Base-by-base conservation (phyloP, 345 rosid genomes). In the Rubroshorea leprosula region DNA sequence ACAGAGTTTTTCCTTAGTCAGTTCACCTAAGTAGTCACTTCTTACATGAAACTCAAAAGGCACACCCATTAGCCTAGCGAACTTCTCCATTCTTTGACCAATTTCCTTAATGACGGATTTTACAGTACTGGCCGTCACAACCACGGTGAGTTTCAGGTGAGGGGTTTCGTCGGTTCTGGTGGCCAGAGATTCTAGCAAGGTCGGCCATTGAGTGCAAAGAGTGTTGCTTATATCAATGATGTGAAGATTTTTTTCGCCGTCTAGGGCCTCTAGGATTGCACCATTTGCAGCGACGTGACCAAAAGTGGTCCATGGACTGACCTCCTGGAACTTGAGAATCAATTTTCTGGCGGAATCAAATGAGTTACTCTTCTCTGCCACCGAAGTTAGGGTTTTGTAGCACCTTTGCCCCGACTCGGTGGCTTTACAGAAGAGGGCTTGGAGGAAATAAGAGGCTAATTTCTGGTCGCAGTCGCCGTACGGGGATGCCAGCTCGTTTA, bases 141-240 rank as follows among this genome's bases (percentile, higher is more conserved):
- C 82, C 4, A 83, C 80, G 0, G 94, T 86, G 71, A 86, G 87
- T 76, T 78, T 86, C 46, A 86, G 61, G n/a, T 48, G 76, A 0
- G 94, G 89, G 0, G 94, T 86, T 49, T 81, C 94, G 23, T 81
- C 87, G 49, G 68, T 75, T 69, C 83, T 76, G 15, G 87, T 83
- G 50, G 94, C 89, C 47, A 83, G 63, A 55, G 89, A 70, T 70
- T 86, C 94, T 1, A 86, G 67, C 52, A 86, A 51, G 39, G 89
- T 86, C n/a, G 94, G 94, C 94, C 94, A 86, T 60, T 86, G 94
- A 14, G 94, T 86, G 73, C 94, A 86, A 64, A 86, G 82, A n/a
- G 87, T 81, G 66, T 81, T 74, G 77, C 94, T 83, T 19, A 83
- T 79, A 52, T 86, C 94, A 20, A 83, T 78, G 57, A 86, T 79